Percentiles rank a stretch among this genome's conserved stretches.
These are phyloP conservation scores for Diaporthe citri DNA, from an alignment of 2,329 filamentous ascomycete species.

Conservation along the genomic window DNA sequence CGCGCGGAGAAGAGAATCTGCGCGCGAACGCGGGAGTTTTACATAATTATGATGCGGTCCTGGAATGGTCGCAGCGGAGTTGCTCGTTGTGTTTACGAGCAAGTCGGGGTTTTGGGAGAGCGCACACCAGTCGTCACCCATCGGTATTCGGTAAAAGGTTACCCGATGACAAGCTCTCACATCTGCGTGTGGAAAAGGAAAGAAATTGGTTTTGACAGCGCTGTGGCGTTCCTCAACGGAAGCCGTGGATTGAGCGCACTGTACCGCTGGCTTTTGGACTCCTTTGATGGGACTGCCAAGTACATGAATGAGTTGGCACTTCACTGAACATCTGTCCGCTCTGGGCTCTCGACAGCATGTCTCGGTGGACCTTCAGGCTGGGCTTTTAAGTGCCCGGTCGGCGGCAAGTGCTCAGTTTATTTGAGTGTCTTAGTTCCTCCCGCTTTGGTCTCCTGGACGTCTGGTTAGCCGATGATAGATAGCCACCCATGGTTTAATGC, in stretches of 20 bases:
- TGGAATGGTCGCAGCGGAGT: slow-evolving; percentile 39
- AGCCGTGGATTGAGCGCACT: background rate
- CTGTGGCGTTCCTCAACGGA: background rate
- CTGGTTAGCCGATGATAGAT: slow-evolving; percentile 38
- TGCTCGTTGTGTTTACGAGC: slow-evolving; percentile 21
- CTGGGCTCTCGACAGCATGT: slow-evolving; percentile 26
- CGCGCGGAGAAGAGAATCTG: slow-evolving; percentile 31
- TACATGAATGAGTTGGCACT: slow-evolving; percentile 25
- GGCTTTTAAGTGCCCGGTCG: slow-evolving; percentile 1
- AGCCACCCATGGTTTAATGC: slow-evolving; percentile 36
- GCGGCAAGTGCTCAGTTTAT: slow-evolving; percentile 13
- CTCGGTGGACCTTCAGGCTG: background rate
- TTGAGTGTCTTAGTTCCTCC: slow-evolving; percentile 2
- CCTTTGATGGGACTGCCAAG: slow-evolving; percentile 11
- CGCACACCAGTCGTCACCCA: slow-evolving; percentile 33
- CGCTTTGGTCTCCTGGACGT: slow-evolving; percentile 7
- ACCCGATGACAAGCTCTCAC: slow-evolving; percentile 37
- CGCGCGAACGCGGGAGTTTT: slow-evolving; percentile 26
- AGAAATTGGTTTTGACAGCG: slow-evolving; percentile 23
- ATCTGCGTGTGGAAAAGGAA: slow-evolving; percentile 27
- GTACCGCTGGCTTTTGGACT: slow-evolving; percentile 1
- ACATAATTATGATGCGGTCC: slow-evolving; percentile 39
- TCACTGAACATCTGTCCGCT: slow-evolving; percentile 26
- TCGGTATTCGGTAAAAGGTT: slow-evolving; percentile 42
- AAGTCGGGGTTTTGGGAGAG: slow-evolving; percentile 25